Percentiles rank a stretch among this genome's conserved stretches.
Conservation (phyloP, 129 eudicot species). For the Helianthus annuus region DNA sequence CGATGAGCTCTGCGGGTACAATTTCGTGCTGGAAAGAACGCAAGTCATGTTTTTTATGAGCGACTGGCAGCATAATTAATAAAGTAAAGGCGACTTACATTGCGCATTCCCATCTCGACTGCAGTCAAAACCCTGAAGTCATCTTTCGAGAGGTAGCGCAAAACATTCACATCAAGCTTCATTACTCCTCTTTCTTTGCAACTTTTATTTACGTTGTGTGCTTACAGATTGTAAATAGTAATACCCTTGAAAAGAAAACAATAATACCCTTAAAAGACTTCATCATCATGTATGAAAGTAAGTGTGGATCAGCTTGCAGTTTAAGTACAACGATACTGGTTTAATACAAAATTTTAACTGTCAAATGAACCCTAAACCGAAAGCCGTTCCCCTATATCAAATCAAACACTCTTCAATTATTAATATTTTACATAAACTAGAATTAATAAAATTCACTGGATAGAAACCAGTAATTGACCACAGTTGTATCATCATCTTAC, state of each 20-base stretch:
- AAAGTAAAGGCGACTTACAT: conserved; percentile 36
- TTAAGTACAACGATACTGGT: too few species aligned
- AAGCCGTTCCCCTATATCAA: too few species aligned
- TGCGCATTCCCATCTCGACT: conserved; percentile 99
- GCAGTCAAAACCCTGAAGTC: conserved; percentile 95
- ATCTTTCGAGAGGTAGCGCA: conserved; percentile 91
- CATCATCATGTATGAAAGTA: not conserved
- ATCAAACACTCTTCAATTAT: too few species aligned
- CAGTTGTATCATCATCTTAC: too few species aligned
- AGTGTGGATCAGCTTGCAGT: not conserved
- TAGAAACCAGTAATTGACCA: too few species aligned
- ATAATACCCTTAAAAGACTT: not conserved
- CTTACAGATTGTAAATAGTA: not conserved
- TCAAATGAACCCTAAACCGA: too few species aligned
- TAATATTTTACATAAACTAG: too few species aligned
- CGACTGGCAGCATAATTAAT: not conserved
- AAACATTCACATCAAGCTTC: conserved; percentile 86
- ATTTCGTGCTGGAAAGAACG: conserved; percentile 79
- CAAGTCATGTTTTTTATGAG: not conserved
- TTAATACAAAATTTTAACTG: too few species aligned
- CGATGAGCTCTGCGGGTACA: conserved; percentile 84
- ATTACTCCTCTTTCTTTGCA: conserved; percentile 32
- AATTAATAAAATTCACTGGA: too few species aligned
- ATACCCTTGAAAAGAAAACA: not conserved
- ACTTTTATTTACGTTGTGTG: not conserved